These are phyloP conservation scores for Blastocystis sp. DNA, from an alignment of 352 stramenopile species.

Conservation along the genomic window DNA sequence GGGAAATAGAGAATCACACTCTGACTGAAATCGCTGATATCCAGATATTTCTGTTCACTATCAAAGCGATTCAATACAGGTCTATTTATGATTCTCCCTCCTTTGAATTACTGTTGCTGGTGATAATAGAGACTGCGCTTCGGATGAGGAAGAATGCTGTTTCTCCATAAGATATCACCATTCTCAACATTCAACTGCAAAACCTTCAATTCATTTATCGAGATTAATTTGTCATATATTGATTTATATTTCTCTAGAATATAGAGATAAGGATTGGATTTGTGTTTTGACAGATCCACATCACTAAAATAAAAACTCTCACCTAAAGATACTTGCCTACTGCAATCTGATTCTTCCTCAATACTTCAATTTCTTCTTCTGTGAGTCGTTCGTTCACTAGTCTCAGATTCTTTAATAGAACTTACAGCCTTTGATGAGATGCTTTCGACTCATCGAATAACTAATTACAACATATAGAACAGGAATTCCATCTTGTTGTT, in stretches of 20 bases:
- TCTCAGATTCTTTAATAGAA: background rate
- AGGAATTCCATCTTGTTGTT: background rate
- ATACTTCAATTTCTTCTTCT: background rate
- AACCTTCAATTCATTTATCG: slow-evolving; percentile 13
- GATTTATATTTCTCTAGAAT: slow-evolving; percentile 32
- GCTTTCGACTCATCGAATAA: background rate
- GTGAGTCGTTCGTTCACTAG: slow-evolving; percentile 9
- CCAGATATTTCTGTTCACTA: background rate
- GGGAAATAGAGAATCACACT: background rate
- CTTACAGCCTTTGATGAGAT: background rate
- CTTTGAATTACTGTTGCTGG: background rate
- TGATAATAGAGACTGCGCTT: background rate
- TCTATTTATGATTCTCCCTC: too few species aligned
- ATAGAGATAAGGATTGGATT: background rate
- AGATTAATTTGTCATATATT: background rate
- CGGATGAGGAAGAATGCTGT: background rate
- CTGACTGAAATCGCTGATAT: slow-evolving; percentile 15
- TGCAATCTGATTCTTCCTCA: background rate
- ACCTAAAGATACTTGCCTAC: background rate
- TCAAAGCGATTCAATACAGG: background rate
- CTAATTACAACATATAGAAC: slow-evolving; percentile 10
- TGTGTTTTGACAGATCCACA: background rate
- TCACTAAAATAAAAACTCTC: background rate
- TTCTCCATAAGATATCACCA: background rate
- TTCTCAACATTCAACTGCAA: slow-evolving; percentile 10